Percentiles rank a stretch among this genome's conserved stretches.
phyloP scores from a whole-genome alignment of 1,284 basidiomycete genomes.

The Sanghuangporus weigelae region DNA sequence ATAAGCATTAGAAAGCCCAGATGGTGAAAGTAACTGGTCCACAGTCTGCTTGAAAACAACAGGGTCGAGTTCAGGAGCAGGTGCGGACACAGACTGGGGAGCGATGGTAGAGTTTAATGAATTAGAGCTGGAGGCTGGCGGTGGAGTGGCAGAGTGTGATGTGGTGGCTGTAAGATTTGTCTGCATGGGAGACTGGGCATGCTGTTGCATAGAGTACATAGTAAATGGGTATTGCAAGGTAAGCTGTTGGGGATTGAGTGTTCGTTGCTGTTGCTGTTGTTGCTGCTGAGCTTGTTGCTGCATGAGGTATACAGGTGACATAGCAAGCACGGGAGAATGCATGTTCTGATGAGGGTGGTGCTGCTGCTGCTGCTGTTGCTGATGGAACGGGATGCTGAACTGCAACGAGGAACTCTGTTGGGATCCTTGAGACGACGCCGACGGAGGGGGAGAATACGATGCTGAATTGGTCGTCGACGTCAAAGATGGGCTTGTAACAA shows the following conservation, averaged over 20 bases:
- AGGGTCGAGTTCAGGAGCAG: not conserved
- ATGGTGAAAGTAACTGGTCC: conserved; percentile 46
- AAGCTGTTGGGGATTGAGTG: conserved; percentile 24
- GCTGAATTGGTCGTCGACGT: conserved; percentile 5
- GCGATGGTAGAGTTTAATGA: conserved; percentile 27
- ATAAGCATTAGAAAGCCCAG: conserved; percentile 61
- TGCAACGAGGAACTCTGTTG: conserved; percentile 21
- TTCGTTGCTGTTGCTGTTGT: conserved; percentile 35
- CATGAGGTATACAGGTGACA: conserved; percentile 31
- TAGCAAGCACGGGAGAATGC: conserved; percentile 16
- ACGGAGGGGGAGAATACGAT: conserved; percentile 13
- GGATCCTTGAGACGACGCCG: not conserved
- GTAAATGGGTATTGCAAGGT: conserved; percentile 24
- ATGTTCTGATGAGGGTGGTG: conserved; percentile 31
- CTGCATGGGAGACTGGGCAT: conserved; percentile 9
- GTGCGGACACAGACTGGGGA: not conserved
- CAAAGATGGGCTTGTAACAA: conserved; percentile 8
- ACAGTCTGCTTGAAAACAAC: conserved; percentile 42
- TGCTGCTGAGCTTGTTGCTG: conserved; percentile 30
- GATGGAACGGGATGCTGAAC: conserved; percentile 25
- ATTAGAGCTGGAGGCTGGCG: conserved; percentile 17
- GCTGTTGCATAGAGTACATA: not conserved
- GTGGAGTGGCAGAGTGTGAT: conserved; percentile 28
- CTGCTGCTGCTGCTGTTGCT: conserved; percentile 14
- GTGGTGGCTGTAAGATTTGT: conserved; percentile 16